Percentiles rank a stretch among this genome's conserved stretches.
Evolutionary conservation across 2,329 filamentous ascomycete genomes (phyloP).

Genomic region (Aspergillus sclerotialis): DNA sequence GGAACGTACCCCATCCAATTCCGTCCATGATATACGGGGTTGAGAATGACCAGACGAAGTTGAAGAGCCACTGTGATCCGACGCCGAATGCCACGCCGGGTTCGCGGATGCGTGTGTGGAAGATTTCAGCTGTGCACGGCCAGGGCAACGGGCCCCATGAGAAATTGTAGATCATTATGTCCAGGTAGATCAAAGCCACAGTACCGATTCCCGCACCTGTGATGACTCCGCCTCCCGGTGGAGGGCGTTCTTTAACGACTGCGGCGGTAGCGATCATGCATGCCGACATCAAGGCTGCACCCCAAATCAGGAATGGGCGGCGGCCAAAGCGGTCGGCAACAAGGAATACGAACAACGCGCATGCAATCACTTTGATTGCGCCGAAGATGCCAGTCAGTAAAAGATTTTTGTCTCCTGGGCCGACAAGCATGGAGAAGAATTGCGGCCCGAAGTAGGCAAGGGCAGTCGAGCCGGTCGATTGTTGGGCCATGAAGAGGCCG

Average conservation of each 20-base stretch:
- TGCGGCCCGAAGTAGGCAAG: constrained; percentile 51
- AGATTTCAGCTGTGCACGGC: constrained; percentile 34
- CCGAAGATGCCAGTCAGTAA: constrained; percentile 49
- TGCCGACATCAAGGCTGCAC: constrained; percentile 37
- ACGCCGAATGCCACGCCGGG: constrained; percentile 33
- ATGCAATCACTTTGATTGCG: constrained; percentile 46
- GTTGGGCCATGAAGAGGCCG: constrained; percentile 45
- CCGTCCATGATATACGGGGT: constrained; percentile 39
- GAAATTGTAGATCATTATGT: constrained; percentile 42
- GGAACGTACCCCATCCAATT: constrained; percentile 42
- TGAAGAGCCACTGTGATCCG: constrained; percentile 34
- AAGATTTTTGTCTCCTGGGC: constrained; percentile 38
- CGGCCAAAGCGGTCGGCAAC: constrained; percentile 48
- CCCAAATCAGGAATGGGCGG: constrained; percentile 44
- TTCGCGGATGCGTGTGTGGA: constrained; percentile 32
- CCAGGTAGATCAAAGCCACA: constrained; percentile 49
- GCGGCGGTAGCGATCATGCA: constrained; percentile 43
- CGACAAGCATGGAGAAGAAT: constrained; percentile 48
- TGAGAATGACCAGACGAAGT: constrained; percentile 35
- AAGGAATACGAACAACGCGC: constrained; percentile 46
- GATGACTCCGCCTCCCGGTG: constrained; percentile 29
- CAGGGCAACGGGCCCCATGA: constrained; percentile 36
- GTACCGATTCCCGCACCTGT: constrained; percentile 45
- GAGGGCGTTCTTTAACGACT: constrained; percentile 37
- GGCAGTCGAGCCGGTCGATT: constrained; percentile 49